Base-by-base conservation (phyloP, 768 basidiomycete genomes). In the Leccinum subtestaceum region DNA sequence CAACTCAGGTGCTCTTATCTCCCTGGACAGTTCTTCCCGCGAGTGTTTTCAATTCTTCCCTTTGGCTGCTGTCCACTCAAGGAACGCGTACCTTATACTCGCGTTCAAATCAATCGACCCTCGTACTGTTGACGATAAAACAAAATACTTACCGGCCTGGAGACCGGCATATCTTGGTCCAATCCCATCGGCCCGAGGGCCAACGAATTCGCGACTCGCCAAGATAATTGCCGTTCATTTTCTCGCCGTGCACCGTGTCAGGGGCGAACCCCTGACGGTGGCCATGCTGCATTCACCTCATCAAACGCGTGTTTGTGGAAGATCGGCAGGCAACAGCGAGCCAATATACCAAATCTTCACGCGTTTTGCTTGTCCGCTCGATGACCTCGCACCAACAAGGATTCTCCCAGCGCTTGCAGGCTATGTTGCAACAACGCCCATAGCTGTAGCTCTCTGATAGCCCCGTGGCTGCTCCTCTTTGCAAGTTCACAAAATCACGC, bases 161-260 rank as follows among this genome's bases (percentile, higher is more conserved):
- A 23, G 40, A 32, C 9, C 5, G 19, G n/a, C 45, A 32, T 36
- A 65, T 56, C 64, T 49, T 52, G 27, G 38, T 23, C 57, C 52
- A 54, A 65, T 50, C 27, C 46, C 48, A n/a, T 48, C 56, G 62
- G 56, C 32, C 66, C 58, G 56, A 60, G 54, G 52, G 55, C 29
- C 51, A 40, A 40, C 58, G 3, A 59, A 57, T 60, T 60, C 61
- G 60, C 53, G 62, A 62, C 58, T 59, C 70, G 36, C 60, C 59
- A 59, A 50, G 53, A 56, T 58, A 56, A 46, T 58, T 70, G 61
- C 70, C 64, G 66, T 69, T 69, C 70, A 69, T 69, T 69, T 61
- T 43, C 53, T 48, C 36, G 5, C 53, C 27, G 49, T 23, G 49
- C 60, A 59, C 50, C 53, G 49, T 57, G 52, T 60, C 58, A 72